Base-by-base conservation (phyloP, 345 rosid genomes). In the Jatropha curcas region DNA sequence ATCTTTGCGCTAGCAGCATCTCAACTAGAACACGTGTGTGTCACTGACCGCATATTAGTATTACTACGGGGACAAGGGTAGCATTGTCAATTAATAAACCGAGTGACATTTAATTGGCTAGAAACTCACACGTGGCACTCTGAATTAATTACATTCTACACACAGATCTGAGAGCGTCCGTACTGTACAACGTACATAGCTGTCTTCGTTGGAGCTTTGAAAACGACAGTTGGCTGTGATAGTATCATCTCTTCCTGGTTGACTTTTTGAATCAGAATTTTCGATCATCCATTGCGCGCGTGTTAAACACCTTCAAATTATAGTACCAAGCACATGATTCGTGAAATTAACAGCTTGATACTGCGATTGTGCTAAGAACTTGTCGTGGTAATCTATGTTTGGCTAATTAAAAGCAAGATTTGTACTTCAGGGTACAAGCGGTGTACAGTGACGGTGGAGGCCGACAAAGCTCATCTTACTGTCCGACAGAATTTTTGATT, bases 381-480 rank as follows among this genome's bases (percentile, higher is more conserved):
- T 19, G 13, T 34, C 46, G 34, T 51, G 46, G 48, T 24, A 1
- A 51, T 68, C 31, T 33, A 45, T 22, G 39, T 46, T 45, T 7
- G 20, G 7, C 4, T 4, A 16, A 50, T 7, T 50, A 1, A 34
- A 33, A 16, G 48, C 9, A 53, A 12, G 5, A 24, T 24, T 16
- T 68, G 71, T 53, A 68, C 62, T 53, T 53, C 35, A 14, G 28
- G 34, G 50, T 34, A 35, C 60, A 35, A 35, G 43, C 16, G 8
- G 34, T 20, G 46, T 17, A 7, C 46, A n/a, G 51, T 34, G 71
- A 68, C 71, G 71, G 71, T 68, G 48, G 46, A 31, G 30, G 3
- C 39, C 30, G 34, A 14, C 14, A 14, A 8, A 12, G 63, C 16
- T 5, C n/a, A n/a, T n/a, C n/a, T n/a, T 4, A 35, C 61, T 53